Evolutionary conservation across 441 rosid species (phyloP).

Genomic region (Aleurites moluccanus): DNA sequence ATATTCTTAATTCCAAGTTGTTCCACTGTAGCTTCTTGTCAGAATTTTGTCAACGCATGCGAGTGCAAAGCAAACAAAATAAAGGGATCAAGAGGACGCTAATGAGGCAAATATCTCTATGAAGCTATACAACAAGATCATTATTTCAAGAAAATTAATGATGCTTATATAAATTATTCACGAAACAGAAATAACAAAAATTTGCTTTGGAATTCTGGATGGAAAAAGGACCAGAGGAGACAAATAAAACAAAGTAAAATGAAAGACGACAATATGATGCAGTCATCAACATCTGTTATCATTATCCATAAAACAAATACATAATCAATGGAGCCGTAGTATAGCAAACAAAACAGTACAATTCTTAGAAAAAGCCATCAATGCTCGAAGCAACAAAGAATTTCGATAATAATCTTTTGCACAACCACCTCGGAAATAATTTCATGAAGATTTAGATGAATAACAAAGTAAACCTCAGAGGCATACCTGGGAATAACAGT

Average conservation of each 20-base stretch:
- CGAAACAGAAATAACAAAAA: not conserved
- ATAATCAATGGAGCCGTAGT: not conserved
- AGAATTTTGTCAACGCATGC: not conserved
- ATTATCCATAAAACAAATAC: not conserved
- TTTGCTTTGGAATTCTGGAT: too few relatives aligned
- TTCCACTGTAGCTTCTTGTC: not conserved
- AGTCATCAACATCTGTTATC: not conserved
- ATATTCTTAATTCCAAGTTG: not conserved
- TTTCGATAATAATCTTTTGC: not conserved
- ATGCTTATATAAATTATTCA: too few relatives aligned
- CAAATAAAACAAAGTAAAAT: not conserved
- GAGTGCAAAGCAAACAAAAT: not conserved
- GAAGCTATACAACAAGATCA: not conserved
- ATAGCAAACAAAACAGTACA: not conserved
- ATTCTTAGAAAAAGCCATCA: not conserved
- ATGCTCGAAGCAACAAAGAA: not conserved
- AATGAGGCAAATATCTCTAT: not conserved
- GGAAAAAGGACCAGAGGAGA: not conserved
- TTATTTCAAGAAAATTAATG: not conserved
- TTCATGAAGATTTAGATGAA: not conserved
- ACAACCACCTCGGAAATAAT: not conserved
- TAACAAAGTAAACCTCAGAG: slow-evolving; percentile 8
- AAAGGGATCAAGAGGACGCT: not conserved
- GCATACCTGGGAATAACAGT: slow-evolving; percentile 83
- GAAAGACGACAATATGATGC: not conserved